Conservation (phyloP, 2,329 filamentous ascomycete species). For the Colletotrichum sp. region DNA sequence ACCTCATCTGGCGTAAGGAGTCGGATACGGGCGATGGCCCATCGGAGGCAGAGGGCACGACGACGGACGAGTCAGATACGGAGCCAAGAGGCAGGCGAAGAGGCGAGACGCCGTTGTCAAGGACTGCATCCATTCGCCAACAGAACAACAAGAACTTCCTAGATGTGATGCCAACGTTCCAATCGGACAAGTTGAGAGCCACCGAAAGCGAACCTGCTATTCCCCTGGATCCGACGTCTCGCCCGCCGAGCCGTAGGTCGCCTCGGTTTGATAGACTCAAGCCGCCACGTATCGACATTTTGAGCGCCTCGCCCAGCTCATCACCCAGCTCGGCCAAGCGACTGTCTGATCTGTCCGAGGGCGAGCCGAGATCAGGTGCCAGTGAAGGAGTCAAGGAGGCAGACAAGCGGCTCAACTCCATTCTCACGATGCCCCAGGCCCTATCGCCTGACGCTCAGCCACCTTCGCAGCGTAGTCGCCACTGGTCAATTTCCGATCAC, state of each 20-base stretch:
- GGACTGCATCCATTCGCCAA: constrained; percentile 25
- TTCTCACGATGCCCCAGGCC: constrained; percentile 29
- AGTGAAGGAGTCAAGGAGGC: constrained; percentile 33
- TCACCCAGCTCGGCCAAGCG: constrained; percentile 33
- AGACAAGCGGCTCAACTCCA: constrained; percentile 41
- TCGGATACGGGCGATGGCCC: constrained; percentile 30
- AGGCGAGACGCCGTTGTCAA: constrained; percentile 25
- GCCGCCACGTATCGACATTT: constrained; percentile 53
- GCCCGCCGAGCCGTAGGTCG: constrained; percentile 43
- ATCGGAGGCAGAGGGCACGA: constrained; percentile 40
- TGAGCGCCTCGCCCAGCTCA: constrained; percentile 42
- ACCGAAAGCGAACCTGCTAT: neutral
- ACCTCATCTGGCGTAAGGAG: constrained; percentile 63
- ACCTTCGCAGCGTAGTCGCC: constrained; percentile 33
- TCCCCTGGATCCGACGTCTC: neutral
- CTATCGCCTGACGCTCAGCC: constrained; percentile 22
- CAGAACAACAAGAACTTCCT: constrained; percentile 49
- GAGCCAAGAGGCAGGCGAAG: constrained; percentile 46
- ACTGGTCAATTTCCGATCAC: constrained; percentile 59
- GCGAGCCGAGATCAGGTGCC: constrained; percentile 37
- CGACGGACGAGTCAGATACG: constrained; percentile 55
- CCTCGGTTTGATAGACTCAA: constrained; percentile 54
- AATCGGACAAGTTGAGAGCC: constrained; percentile 28
- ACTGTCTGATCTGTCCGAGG: constrained; percentile 43
- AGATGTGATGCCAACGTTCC: constrained; percentile 58